Conservation (phyloP, 2,329 filamentous ascomycete genomes). For the Fusarium domesticum region DNA sequence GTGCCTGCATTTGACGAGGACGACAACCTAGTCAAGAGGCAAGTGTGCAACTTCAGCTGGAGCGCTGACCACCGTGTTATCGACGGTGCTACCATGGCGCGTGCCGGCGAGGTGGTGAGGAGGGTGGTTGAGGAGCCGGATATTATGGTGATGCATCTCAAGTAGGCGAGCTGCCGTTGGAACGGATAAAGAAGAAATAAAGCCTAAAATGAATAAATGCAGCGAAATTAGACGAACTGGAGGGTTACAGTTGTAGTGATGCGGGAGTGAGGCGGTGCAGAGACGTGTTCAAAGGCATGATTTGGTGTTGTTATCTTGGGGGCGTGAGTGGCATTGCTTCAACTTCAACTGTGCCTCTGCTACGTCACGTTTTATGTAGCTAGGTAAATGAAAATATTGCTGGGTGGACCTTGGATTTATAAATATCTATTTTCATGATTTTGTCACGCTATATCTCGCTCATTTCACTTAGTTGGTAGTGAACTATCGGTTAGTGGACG, state of each 20-base stretch:
- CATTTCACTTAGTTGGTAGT: no score
- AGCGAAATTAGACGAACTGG: background rate
- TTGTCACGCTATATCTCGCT: no score
- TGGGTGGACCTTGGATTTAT: no score
- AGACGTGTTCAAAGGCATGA: no score
- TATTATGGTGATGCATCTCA: conserved; percentile 78
- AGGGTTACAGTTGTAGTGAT: background rate
- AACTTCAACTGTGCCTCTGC: no score
- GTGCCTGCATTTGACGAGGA: conserved; percentile 73
- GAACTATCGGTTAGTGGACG: no score
- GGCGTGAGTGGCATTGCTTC: no score
- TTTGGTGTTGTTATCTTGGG: no score
- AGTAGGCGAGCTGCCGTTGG: conserved; percentile 44
- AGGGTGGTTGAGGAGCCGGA: conserved; percentile 80
- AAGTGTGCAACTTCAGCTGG: conserved; percentile 92
- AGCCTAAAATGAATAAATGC: conserved; percentile 1
- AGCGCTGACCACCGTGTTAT: conserved; percentile 92
- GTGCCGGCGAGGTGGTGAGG: conserved; percentile 79
- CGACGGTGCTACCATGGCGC: conserved; percentile 90
- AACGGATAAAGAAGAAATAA: conserved; percentile 5
- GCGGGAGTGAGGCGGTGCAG: background rate
- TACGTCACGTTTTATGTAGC: no score
- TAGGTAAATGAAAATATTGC: no score
- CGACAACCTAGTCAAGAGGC: conserved; percentile 65
- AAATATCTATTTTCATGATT: no score